A percentile compares a stretch with the other conserved stretches of the same genome.
phyloP scores from a whole-genome alignment of 257 asterid genomes.

The Striga asiatica region DNA sequence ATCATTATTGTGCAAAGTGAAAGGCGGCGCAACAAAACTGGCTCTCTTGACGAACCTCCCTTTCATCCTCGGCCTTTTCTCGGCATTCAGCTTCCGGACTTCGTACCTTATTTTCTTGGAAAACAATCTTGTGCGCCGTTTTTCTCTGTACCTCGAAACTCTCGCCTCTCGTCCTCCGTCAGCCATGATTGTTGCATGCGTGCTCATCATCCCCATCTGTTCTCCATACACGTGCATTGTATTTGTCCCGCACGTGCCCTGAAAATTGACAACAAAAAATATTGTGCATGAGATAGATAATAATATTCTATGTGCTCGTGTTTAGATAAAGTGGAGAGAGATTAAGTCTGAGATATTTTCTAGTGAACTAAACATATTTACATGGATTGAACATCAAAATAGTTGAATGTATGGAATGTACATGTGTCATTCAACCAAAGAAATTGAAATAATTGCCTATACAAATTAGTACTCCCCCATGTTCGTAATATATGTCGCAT shows the following conservation, averaged over 20 bases:
- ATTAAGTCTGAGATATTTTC: too few relatives aligned
- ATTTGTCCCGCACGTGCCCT: slow-evolving; percentile 46
- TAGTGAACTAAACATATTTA: too few relatives aligned
- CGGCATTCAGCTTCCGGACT: slow-evolving; percentile 88
- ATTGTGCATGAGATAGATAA: too few relatives aligned
- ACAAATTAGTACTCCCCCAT: too few relatives aligned
- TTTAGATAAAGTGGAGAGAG: too few relatives aligned
- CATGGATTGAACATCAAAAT: too few relatives aligned
- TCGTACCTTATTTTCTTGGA: slow-evolving; percentile 89
- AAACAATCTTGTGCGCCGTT: slow-evolving; percentile 74
- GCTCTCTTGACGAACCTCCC: slow-evolving; percentile 87
- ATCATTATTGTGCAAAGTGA: slow-evolving; percentile 24
- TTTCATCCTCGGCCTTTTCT: slow-evolving; percentile 94
- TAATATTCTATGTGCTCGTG: too few relatives aligned
- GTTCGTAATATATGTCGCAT: too few relatives aligned
- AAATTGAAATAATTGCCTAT: too few relatives aligned
- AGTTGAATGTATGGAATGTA: too few relatives aligned
- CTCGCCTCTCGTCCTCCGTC: slow-evolving; percentile 80
- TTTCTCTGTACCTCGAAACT: slow-evolving; percentile 79
- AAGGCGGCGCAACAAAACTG: slow-evolving; percentile 31
- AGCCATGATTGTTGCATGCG: slow-evolving; percentile 15
- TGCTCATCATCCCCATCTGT: slow-evolving; percentile 26
- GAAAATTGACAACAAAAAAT: background rate
- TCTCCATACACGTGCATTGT: slow-evolving; percentile 34
- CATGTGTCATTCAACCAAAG: too few relatives aligned